Conservation (phyloP, 2,329 filamentous ascomycete species). For the Cladobotryum protrusum region DNA sequence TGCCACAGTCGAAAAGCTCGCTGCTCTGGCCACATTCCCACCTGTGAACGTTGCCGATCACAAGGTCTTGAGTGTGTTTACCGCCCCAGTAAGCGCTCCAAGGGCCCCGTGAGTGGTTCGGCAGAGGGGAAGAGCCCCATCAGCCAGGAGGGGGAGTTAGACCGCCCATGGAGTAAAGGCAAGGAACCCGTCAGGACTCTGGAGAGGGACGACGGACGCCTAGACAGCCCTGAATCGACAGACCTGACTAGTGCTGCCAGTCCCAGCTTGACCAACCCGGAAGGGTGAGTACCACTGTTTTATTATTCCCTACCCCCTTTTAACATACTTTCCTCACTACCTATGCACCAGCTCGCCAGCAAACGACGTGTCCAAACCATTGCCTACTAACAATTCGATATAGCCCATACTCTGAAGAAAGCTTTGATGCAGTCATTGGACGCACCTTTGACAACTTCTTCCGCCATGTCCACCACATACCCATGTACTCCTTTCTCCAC, state of each 20-base stretch:
- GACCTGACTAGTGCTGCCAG: slow-evolving; percentile 28
- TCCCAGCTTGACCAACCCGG: slow-evolving; percentile 28
- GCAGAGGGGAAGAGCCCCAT: slow-evolving; percentile 25
- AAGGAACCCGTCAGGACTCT: slow-evolving; percentile 1
- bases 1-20: slow-evolving; percentile 54
- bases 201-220: slow-evolving; percentile 23
- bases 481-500: slow-evolving; percentile 53
- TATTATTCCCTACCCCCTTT: too few relatives aligned
- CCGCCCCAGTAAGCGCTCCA: slow-evolving; percentile 39
- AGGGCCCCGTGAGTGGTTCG: slow-evolving; percentile 18
- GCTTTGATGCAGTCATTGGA: slow-evolving; percentile 43
- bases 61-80: slow-evolving; percentile 53
- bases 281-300: slow-evolving; percentile 23
- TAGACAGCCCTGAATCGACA: slow-evolving; percentile 30
- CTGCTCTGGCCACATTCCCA: slow-evolving; percentile 51
- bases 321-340: too few relatives aligned
- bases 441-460: slow-evolving; percentile 53
- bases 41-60: slow-evolving; percentile 44
- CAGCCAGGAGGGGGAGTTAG: slow-evolving; percentile 29
- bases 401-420: slow-evolving; percentile 27
- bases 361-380: too few relatives aligned
- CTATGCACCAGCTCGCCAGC: too few relatives aligned
- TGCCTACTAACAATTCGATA: too few relatives aligned
- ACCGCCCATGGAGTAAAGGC: slow-evolving; percentile 10
- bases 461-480: slow-evolving; percentile 52